Percentiles rank a stretch among this genome's conserved stretches.
Evolutionary conservation across 257 asterid genomes (phyloP).

Genomic region (Verbena officinalis): DNA sequence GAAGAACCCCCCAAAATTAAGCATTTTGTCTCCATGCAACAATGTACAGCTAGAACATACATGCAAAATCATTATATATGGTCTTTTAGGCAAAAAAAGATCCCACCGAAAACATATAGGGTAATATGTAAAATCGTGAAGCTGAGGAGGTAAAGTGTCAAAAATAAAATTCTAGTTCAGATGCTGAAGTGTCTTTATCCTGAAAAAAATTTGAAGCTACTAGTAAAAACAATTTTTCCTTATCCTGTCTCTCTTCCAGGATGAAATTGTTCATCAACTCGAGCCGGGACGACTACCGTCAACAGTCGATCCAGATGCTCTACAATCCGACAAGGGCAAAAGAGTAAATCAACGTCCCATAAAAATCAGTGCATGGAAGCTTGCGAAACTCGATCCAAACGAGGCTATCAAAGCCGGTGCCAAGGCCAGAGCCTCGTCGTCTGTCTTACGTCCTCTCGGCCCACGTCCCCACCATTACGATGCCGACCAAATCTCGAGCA

Average conservation of each 20-base stretch:
- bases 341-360: conserved; percentile 67
- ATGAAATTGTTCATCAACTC: conserved; percentile 84
- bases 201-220: too few relatives aligned
- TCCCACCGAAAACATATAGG: too few relatives aligned
- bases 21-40: too few relatives aligned
- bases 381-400: conserved; percentile 76
- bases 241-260: conserved; percentile 44
- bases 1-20: too few relatives aligned
- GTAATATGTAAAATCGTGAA: too few relatives aligned
- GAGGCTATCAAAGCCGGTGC: conserved; percentile 95
- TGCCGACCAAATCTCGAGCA: conserved; percentile 58
- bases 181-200: too few relatives aligned
- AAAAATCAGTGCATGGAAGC: conserved; percentile 95
- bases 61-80: too few relatives aligned
- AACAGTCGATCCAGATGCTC: conserved; percentile 83
- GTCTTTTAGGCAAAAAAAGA: too few relatives aligned
- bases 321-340: conserved; percentile 66
- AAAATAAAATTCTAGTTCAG: too few relatives aligned
- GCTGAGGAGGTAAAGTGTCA: too few relatives aligned
- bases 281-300: conserved; percentile 94
- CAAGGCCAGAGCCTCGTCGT: conserved; percentile 92
- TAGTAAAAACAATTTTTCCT: too few relatives aligned
- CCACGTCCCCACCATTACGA: conserved; percentile 58
- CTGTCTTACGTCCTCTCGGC: conserved; percentile 79
- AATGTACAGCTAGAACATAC: too few relatives aligned